Conservation (phyloP, 768 basidiomycete species). For the Termitomyces sp. region DNA sequence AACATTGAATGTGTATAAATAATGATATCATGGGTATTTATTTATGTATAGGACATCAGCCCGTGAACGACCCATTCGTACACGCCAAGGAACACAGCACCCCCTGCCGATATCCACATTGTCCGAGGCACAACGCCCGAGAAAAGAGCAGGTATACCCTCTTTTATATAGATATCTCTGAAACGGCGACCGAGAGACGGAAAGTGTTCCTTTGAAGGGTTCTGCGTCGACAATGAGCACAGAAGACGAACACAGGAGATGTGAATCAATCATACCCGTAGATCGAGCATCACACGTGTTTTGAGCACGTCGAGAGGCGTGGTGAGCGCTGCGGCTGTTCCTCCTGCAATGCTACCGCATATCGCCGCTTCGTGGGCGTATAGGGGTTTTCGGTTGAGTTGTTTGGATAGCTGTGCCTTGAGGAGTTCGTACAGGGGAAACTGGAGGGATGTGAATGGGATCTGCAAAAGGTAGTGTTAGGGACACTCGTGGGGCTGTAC, state of each 20-base stretch:
- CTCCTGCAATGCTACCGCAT: slow-evolving; percentile 91
- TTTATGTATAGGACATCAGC: slow-evolving; percentile 26
- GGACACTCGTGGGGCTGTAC: not conserved
- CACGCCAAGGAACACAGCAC: slow-evolving; percentile 95
- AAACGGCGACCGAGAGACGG: slow-evolving; percentile 58
- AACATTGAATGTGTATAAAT: not conserved
- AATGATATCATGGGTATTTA: not conserved
- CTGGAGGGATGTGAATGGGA: slow-evolving; percentile 94
- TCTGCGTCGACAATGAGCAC: slow-evolving; percentile 26
- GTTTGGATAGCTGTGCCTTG: slow-evolving; percentile 58
- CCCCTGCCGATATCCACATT: slow-evolving; percentile 94
- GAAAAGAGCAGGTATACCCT: slow-evolving; percentile 77
- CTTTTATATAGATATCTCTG: slow-evolving; percentile 57
- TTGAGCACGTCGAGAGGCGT: slow-evolving; percentile 97
- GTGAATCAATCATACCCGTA: slow-evolving; percentile 50
- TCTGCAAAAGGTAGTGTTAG: slow-evolving; percentile 38
- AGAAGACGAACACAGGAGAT: not conserved
- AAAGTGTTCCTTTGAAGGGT: slow-evolving; percentile 38
- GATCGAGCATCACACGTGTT: slow-evolving; percentile 94
- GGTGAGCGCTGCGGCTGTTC: slow-evolving; percentile 81
- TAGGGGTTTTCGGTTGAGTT: slow-evolving; percentile 49
- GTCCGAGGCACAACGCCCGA: slow-evolving; percentile 87
- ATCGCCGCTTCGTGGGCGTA: slow-evolving; percentile 74
- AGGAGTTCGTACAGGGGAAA: slow-evolving; percentile 93
- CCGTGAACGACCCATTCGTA: slow-evolving; percentile 77